phyloP scores from a whole-genome alignment of 2,329 filamentous ascomycete species.

The Trichophyton verrucosum region DNA sequence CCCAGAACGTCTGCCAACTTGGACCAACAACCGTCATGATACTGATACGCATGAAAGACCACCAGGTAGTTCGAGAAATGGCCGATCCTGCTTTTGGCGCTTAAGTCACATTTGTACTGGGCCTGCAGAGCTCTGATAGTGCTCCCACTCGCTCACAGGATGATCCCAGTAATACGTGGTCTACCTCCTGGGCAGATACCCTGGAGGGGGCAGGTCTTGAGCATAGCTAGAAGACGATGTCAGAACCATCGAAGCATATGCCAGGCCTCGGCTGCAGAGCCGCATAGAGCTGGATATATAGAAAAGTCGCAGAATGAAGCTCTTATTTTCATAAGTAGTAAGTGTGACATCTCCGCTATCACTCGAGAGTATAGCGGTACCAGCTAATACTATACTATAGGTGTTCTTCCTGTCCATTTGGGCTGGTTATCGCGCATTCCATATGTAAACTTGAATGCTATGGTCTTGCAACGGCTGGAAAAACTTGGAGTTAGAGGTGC shows the following conservation, averaged over 20 bases:
- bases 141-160: background rate
- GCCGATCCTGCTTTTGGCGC: background rate
- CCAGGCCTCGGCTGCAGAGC: background rate
- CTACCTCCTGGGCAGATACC: background rate
- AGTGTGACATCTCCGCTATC: slow-evolving; percentile 18
- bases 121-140: background rate
- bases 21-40: background rate
- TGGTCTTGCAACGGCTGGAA: slow-evolving; percentile 36
- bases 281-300: slow-evolving; percentile 56
- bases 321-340: slow-evolving; percentile 83
- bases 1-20: too few relatives aligned
- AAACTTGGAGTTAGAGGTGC: slow-evolving; percentile 41
- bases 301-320: slow-evolving; percentile 62
- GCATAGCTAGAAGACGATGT: background rate
- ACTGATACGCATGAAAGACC: too few relatives aligned
- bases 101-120: background rate
- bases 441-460: slow-evolving; percentile 33
- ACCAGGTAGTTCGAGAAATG: background rate
- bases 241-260: background rate
- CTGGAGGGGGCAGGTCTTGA: background rate
- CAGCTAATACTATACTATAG: slow-evolving; percentile 31
- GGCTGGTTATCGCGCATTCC: slow-evolving; percentile 48
- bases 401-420: slow-evolving; percentile 72
- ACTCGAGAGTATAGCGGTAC: background rate
- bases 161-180: background rate